Percentiles rank a stretch among this genome's conserved stretches.
These are phyloP conservation scores for Tetracladium maxilliforme DNA, from an alignment of 2,329 filamentous ascomycete species.

Conservation along the genomic window DNA sequence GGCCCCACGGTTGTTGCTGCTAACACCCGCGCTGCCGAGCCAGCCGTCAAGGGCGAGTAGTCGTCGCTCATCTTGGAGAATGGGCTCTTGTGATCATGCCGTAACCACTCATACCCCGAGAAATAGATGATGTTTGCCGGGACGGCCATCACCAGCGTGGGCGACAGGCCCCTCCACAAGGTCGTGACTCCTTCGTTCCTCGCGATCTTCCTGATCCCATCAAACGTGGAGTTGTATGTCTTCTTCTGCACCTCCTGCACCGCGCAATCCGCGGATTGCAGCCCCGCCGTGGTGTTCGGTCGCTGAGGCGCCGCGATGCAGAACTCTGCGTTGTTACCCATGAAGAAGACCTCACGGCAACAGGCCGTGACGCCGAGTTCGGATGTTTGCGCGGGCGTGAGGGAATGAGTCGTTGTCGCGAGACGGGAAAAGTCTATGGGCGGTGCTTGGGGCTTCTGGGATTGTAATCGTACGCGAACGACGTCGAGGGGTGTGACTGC, in stretches of 20 bases:
- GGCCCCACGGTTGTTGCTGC: slow-evolving; percentile 77
- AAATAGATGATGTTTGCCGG: slow-evolving; percentile 98
- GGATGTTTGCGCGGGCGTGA: too few species aligned
- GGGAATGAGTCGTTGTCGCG: slow-evolving; percentile 44
- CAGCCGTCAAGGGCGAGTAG: slow-evolving; percentile 68
- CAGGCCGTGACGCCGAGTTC: slow-evolving; percentile 87
- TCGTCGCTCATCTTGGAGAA: slow-evolving; percentile 50
- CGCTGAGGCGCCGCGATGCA: slow-evolving; percentile 25
- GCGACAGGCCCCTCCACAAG: slow-evolving; percentile 86
- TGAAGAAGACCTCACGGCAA: slow-evolving; percentile 94
- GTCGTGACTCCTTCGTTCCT: slow-evolving; percentile 78
- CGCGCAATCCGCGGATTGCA: too few species aligned
- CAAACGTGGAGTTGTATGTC: slow-evolving; percentile 80
- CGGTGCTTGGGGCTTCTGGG: slow-evolving; percentile 44
- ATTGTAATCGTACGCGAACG: slow-evolving; percentile 86
- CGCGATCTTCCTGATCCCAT: slow-evolving; percentile 87
- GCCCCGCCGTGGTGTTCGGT: slow-evolving; percentile 25
- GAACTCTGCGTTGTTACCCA: slow-evolving; percentile 63
- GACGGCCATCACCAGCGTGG: slow-evolving; percentile 84
- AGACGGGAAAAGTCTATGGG: slow-evolving; percentile 38
- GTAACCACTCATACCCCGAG: slow-evolving; percentile 91
- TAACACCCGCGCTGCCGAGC: slow-evolving; percentile 60
- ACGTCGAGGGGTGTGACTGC: slow-evolving; percentile 91
- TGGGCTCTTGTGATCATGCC: slow-evolving; percentile 59
- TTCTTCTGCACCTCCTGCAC: slow-evolving; percentile 75